Evolutionary conservation across 768 basidiomycete genomes (phyloP).

Genomic region (Leccinellum albellum): DNA sequence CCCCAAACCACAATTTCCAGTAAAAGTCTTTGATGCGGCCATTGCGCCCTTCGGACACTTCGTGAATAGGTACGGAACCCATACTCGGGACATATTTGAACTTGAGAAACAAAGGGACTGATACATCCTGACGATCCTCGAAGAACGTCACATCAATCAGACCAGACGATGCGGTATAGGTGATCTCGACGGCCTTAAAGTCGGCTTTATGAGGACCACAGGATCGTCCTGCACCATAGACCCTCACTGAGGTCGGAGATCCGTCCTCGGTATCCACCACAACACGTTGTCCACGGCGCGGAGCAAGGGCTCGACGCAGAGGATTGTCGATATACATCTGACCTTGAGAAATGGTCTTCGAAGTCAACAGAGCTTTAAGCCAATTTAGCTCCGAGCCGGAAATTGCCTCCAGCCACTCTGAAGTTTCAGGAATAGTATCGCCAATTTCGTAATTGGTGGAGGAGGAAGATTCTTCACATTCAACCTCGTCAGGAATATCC

Average conservation of each 20-base stretch:
- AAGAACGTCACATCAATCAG: constrained; percentile 70
- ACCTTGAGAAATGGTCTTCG: constrained; percentile 84
- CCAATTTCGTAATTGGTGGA: constrained; percentile 51
- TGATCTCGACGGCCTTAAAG: constrained; percentile 83
- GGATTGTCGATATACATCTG: constrained; percentile 85
- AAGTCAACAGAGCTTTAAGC: constrained; percentile 81
- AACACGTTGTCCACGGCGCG: constrained; percentile 76
- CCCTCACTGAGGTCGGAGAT: constrained; percentile 51
- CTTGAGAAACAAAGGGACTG: constrained; percentile 76
- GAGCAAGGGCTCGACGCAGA: constrained; percentile 78
- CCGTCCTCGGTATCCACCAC: constrained; percentile 51
- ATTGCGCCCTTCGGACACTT: constrained; percentile 80
- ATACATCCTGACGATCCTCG: constrained; percentile 75
- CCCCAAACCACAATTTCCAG: constrained; percentile 98
- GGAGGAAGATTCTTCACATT: constrained; percentile 39
- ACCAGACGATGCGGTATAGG: constrained; percentile 48
- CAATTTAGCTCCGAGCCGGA: constrained; percentile 81
- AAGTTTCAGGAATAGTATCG: constrained; percentile 50
- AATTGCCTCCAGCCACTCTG: constrained; percentile 79
- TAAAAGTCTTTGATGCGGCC: constrained; percentile 94
- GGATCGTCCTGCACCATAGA: constrained; percentile 80
- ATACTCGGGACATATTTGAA: constrained; percentile 86
- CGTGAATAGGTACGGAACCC: constrained; percentile 91
- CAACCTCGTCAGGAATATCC: constrained; percentile 40
- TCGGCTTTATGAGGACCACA: constrained; percentile 63